A percentile compares a stretch with the other conserved stretches of the same genome.
Evolutionary conservation across 148 eudicot genomes (phyloP).

Genomic region (Gaultheria prostrata): DNA sequence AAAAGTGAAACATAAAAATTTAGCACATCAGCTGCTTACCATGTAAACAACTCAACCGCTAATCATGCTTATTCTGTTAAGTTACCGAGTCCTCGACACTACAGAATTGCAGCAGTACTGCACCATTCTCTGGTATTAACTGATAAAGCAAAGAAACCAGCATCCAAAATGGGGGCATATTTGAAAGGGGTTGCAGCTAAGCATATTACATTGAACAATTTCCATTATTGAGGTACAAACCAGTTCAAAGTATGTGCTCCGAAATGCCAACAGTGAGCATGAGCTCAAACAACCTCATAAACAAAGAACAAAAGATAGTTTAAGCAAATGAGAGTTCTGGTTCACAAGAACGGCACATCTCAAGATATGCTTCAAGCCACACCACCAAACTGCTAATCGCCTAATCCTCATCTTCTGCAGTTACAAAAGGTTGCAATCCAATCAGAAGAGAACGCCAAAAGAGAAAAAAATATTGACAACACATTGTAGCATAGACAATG

Average conservation of each 20-base stretch:
- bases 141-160: background rate
- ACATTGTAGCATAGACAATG: background rate
- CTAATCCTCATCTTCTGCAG: slow-evolving; percentile 47
- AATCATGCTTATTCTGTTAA: background rate
- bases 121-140: background rate
- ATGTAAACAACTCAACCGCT: background rate
- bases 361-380: slow-evolving; percentile 14
- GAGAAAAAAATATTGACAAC: background rate
- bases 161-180: background rate
- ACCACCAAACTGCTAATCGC: slow-evolving; percentile 25
- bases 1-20: background rate
- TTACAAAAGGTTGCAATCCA: background rate
- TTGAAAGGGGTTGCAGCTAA: background rate
- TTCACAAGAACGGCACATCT: slow-evolving; percentile 2
- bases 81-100: background rate
- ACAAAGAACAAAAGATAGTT: slow-evolving; percentile 9
- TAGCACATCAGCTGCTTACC: background rate
- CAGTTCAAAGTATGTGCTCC: slow-evolving; percentile 13
- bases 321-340: slow-evolving; percentile 18
- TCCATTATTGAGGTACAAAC: slow-evolving; percentile 20
- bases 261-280: slow-evolving; percentile 4
- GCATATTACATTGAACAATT: slow-evolving; percentile 12
- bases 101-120: background rate
- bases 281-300: background rate
- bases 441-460: background rate